Conservation (phyloP, 176 grass and related monocot genomes). For the Neostapfia colusana region DNA sequence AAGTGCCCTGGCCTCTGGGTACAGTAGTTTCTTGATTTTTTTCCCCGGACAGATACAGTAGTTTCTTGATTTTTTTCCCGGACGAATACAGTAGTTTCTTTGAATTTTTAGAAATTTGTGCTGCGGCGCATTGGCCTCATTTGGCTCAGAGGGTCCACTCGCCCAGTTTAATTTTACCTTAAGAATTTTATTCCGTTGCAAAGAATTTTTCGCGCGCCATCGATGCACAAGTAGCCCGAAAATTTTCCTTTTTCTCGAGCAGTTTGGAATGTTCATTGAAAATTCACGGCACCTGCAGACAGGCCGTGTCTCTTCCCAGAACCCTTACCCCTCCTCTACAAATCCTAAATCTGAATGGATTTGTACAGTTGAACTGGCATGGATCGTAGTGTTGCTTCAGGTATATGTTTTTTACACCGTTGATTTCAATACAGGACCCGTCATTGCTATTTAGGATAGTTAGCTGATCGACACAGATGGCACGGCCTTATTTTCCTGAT, state of each 20-base stretch:
- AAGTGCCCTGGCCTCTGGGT: background rate
- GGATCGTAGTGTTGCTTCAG: background rate
- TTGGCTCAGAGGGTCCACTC: background rate
- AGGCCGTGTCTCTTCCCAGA: background rate
- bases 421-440: background rate
- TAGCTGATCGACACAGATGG: background rate
- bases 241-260: background rate
- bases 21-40: background rate
- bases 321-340: background rate
- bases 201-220: background rate
- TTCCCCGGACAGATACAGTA: no score
- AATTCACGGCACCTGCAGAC: background rate
- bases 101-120: background rate
- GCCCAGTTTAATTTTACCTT: background rate
- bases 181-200: background rate
- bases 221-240: background rate
- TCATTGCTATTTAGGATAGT: background rate
- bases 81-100: background rate
- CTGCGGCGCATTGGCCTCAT: background rate
- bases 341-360: background rate
- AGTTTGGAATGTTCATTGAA: background rate
- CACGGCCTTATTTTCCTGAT: background rate
- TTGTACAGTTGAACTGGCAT: background rate
- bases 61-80: background rate
- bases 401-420: background rate